These are phyloP conservation scores for Colletotrichum australisinense DNA, from an alignment of 2,329 filamentous ascomycete species.

Conservation along the genomic window DNA sequence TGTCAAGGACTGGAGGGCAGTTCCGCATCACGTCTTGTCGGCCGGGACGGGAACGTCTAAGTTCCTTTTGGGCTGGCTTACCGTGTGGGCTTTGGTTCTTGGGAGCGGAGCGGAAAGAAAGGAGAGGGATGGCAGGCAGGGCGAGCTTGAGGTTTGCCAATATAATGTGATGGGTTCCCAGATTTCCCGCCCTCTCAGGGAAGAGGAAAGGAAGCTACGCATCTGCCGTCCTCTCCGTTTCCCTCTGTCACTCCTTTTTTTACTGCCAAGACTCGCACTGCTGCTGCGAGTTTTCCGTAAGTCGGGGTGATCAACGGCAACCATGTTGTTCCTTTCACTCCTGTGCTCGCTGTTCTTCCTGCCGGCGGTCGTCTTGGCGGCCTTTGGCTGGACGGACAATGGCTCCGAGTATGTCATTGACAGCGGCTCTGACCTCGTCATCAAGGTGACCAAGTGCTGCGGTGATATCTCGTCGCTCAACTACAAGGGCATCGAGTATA, in stretches of 20 bases:
- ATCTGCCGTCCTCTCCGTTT: background rate
- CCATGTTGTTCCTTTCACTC: conserved; percentile 43
- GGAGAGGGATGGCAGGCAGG: background rate
- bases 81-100: background rate
- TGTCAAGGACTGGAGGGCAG: background rate
- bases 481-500: conserved; percentile 47
- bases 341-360: conserved; percentile 42
- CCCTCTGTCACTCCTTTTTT: conserved; percentile 11
- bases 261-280: conserved; percentile 11
- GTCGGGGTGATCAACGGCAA: background rate
- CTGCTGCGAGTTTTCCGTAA: background rate
- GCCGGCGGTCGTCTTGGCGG: conserved; percentile 46
- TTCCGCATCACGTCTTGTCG: background rate
- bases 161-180: background rate
- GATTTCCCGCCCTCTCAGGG: background rate
- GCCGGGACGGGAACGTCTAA: background rate
- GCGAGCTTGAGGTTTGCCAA: background rate
- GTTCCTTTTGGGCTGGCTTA: background rate
- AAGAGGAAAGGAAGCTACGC: background rate
- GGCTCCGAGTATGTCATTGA: conserved; percentile 52
- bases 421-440: conserved; percentile 45
- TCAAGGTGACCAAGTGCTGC: conserved; percentile 48
- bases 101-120: conserved; percentile 13
- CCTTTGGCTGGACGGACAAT: conserved; percentile 52
- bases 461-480: conserved; percentile 49